Conservation (phyloP, 495 filamentous ascomycete genomes). For the Podospora comata region DNA sequence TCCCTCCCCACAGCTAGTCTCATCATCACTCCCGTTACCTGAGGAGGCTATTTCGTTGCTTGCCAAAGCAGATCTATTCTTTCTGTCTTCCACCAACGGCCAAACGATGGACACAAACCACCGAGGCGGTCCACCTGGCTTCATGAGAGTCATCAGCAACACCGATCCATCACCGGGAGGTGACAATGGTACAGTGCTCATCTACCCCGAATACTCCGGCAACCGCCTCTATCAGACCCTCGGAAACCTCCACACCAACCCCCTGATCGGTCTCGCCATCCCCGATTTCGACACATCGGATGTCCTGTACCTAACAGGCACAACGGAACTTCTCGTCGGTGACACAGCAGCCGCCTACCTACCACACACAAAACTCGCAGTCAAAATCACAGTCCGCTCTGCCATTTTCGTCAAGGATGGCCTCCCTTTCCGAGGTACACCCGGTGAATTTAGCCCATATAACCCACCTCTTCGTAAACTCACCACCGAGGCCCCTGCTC, state of each 20-base stretch:
- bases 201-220: slow-evolving; percentile 78
- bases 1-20: slow-evolving; percentile 52
- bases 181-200: slow-evolving; percentile 45
- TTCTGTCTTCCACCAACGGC: slow-evolving; percentile 65
- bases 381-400: slow-evolving; percentile 60
- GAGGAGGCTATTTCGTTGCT: slow-evolving; percentile 57
- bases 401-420: slow-evolving; percentile 60
- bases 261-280: slow-evolving; percentile 60
- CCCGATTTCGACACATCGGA: slow-evolving; percentile 69
- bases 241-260: slow-evolving; percentile 66
- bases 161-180: slow-evolving; percentile 11
- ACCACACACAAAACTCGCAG: slow-evolving; percentile 66
- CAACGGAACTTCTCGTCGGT: slow-evolving; percentile 60
- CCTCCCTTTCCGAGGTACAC: slow-evolving; percentile 61
- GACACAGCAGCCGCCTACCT: slow-evolving; percentile 57
- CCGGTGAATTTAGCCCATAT: slow-evolving; percentile 63
- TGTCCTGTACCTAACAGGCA: slow-evolving; percentile 67
- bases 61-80: slow-evolving; percentile 67
- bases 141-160: slow-evolving; percentile 63
- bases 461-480: slow-evolving; percentile 47
- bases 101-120: slow-evolving; percentile 82
- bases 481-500: slow-evolving; percentile 23
- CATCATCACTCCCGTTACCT: slow-evolving; percentile 39
- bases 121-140: slow-evolving; percentile 71
- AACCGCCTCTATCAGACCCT: slow-evolving; percentile 80